Evolutionary conservation across 2,329 filamentous ascomycete species (phyloP).

Genomic region (Ophiosphaerella herpotricha): DNA sequence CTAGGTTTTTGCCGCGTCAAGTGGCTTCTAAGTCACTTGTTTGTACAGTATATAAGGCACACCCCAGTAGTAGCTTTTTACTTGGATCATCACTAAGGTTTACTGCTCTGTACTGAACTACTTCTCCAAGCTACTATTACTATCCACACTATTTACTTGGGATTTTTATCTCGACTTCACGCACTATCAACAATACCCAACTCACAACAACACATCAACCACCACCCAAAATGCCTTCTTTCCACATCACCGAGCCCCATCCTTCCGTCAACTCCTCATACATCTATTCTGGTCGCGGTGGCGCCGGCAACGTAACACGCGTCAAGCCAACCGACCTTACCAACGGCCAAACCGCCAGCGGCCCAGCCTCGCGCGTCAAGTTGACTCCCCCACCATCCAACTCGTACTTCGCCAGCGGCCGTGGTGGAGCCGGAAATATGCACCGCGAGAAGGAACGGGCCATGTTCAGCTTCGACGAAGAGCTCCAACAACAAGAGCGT

Average conservation of each 20-base stretch:
- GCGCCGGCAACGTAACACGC: conserved; percentile 63
- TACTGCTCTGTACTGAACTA: conserved; percentile 8
- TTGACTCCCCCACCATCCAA: conserved; percentile 53
- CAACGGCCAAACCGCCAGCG: conserved; percentile 48
- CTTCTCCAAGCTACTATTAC: conserved; percentile 12
- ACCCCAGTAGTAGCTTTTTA: neutral
- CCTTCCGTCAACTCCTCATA: conserved; percentile 63
- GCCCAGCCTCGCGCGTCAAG: conserved; percentile 56
- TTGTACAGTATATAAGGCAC: conserved; percentile 8
- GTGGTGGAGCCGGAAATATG: conserved; percentile 70
- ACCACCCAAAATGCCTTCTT: conserved; percentile 45
- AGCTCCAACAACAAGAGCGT: conserved; percentile 62
- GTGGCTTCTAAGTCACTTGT: neutral
- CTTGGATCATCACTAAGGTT: conserved; percentile 21
- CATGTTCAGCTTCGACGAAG: conserved; percentile 72
- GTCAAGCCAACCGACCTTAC: conserved; percentile 61
- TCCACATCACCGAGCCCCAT: conserved; percentile 66
- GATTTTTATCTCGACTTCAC: conserved; percentile 10
- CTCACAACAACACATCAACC: conserved; percentile 3
- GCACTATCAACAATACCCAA: conserved; percentile 10
- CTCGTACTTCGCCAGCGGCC: conserved; percentile 66
- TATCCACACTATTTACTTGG: conserved; percentile 13
- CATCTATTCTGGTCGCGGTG: conserved; percentile 60
- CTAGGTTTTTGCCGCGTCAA: neutral
- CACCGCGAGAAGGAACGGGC: conserved; percentile 58